Base-by-base conservation (phyloP, 495 filamentous ascomycete species). In the Gamarada debralockiae region DNA sequence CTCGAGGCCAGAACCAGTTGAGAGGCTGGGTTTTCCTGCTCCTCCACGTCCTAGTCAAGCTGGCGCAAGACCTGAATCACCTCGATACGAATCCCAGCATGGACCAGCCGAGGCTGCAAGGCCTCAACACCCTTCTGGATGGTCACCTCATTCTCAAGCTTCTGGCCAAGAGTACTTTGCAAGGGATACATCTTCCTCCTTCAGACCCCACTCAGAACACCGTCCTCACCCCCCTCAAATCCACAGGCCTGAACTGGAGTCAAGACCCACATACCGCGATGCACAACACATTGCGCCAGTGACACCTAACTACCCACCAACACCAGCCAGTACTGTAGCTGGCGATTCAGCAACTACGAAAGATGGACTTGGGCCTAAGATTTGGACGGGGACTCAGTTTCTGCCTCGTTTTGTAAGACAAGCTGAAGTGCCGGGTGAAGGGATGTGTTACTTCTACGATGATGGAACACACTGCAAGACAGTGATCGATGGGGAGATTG, bases 381-480 rank as follows among this genome's bases (percentile, higher is more conserved):
- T 81, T 44, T 82, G 78, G 78, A 80, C 77, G 4, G 79, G 77
- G 24, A 79, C 75, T 14, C 77, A 81, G 33, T 82, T 80, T 48
- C 63, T 82, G 29, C 79, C 79, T 37, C 71, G 78, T n/a, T 81
- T 81, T 53, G 74, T 81, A 36, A 65, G 71, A 52, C 72, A 75
- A 29, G 74, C 72, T 17, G 80, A 85, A 52, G 74, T 92, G 5
- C 83, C 85, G 0, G 89, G 87, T 12, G 87, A 95, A 65, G 90
- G 90, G 1, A 61, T 85, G 48, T 93, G 86, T 67, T 95, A 90
- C 63, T 80, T 95, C 50, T 95, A 93, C 65, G 89, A 93, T 52
- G 90, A 93, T 62, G 89, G 89, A 38, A 84, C 82, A 23, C 85
- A 85, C 58, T 92, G 88, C 68, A 89, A 87, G 50, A 89, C 89